These are phyloP conservation scores for Diaporthe eres DNA, from an alignment of 2,329 filamentous ascomycete species.

Conservation along the genomic window DNA sequence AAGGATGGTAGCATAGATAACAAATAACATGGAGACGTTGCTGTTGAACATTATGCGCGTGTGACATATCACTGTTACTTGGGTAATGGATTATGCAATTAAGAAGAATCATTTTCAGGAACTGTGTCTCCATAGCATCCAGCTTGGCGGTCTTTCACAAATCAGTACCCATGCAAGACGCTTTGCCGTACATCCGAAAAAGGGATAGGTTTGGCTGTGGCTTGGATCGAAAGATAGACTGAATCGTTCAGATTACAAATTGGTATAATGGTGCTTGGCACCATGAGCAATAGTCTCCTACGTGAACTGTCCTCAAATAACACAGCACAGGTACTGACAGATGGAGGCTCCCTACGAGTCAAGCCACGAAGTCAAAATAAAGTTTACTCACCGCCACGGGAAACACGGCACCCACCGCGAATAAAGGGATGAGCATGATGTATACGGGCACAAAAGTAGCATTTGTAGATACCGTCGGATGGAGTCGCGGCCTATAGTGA, in stretches of 20 bases:
- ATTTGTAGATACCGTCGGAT: neutral
- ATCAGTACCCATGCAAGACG: no score
- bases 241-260: neutral
- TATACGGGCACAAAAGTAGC: neutral
- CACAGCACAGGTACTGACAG: neutral
- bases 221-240: neutral
- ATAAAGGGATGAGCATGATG: neutral
- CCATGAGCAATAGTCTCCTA: neutral
- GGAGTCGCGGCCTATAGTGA: neutral
- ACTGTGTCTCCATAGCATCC: no score
- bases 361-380: neutral
- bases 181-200: no score
- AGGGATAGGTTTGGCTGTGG: neutral
- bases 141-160: no score
- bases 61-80: neutral
- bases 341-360: neutral
- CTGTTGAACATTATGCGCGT: neutral
- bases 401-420: neutral
- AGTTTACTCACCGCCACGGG: neutral
- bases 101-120: neutral
- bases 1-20: no score
- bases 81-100: neutral
- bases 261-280: neutral
- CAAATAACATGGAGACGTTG: no score
- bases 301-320: neutral